phyloP scores from a whole-genome alignment of 2,329 filamentous ascomycete genomes.

The Penicillium corylophilum region DNA sequence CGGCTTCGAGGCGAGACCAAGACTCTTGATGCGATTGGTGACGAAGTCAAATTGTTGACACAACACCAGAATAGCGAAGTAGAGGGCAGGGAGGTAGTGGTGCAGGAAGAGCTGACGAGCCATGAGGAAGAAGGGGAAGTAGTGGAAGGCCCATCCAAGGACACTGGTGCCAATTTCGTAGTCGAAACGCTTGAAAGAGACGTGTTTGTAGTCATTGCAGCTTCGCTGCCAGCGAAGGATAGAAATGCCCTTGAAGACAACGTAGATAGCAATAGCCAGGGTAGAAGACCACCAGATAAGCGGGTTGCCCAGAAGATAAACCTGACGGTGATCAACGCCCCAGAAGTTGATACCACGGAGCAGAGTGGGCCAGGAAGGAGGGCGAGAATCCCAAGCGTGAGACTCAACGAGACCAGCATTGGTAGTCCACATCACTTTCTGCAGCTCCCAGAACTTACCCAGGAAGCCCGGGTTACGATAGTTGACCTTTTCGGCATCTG shows the following conservation, averaged over 20 bases:
- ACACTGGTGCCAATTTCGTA: constrained; percentile 91
- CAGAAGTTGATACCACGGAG: constrained; percentile 98
- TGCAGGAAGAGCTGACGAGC: constrained; percentile 96
- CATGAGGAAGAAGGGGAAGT: constrained; percentile 99
- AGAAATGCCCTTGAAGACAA: constrained; percentile 81
- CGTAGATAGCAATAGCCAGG: constrained; percentile 71
- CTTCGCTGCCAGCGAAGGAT: constrained; percentile 92
- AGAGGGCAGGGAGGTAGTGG: constrained; percentile 96
- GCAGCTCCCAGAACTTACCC: constrained; percentile 95
- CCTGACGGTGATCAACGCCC: constrained; percentile 89
- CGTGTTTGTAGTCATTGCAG: constrained; percentile 78
- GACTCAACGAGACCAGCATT: constrained; percentile 96
- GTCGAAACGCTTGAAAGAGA: constrained; percentile 92
- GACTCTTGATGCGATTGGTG: constrained; percentile 67
- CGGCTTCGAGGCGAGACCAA: constrained; percentile 69
- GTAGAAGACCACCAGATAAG: constrained; percentile 93
- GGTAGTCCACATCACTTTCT: constrained; percentile 98
- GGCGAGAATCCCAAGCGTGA: constrained; percentile 96
- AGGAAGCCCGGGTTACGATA: constrained; percentile 94
- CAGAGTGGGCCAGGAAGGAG: constrained; percentile 87
- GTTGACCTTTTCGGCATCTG: constrained; percentile 87
- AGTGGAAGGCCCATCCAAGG: constrained; percentile 94
- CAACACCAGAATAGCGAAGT: constrained; percentile 87
- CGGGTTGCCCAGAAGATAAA: constrained; percentile 94
- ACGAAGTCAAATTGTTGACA: constrained; percentile 87